phyloP scores from a whole-genome alignment of 805 yeast genomes.

The Suhomyces sp. region DNA sequence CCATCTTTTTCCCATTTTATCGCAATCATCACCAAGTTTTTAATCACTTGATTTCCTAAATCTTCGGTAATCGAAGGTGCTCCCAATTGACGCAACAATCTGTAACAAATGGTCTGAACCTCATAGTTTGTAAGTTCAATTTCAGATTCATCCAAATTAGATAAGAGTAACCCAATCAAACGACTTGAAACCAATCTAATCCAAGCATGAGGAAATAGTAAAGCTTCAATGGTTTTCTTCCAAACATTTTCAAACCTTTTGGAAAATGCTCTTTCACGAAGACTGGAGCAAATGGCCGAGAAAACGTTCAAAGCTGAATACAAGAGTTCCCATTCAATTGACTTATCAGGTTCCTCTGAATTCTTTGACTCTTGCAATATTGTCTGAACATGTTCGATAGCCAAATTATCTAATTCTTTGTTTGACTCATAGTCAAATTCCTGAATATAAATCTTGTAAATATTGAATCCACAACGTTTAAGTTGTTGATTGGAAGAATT shows the following conservation, averaged over 20 bases:
- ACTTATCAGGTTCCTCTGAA: conserved; percentile 34
- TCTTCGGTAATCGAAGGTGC: conserved; percentile 72
- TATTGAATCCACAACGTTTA: conserved; percentile 70
- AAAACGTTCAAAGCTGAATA: conserved; percentile 63
- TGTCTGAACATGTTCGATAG: conserved; percentile 20
- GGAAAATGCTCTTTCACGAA: conserved; percentile 30
- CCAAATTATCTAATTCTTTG: conserved; percentile 40
- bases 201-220: conserved; percentile 91
- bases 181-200: conserved; percentile 68
- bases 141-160: conserved; percentile 34
- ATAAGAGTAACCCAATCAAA: conserved; percentile 53
- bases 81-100: conserved; percentile 72
- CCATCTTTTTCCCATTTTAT: conserved; percentile 57
- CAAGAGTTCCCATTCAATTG: conserved; percentile 72
- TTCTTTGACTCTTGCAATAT: conserved; percentile 34
- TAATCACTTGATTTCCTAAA: conserved; percentile 62
- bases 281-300: conserved; percentile 39
- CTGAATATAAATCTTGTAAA: conserved; percentile 60
- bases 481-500: conserved; percentile 49
- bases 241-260: conserved; percentile 43
- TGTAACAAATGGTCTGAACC: conserved; percentile 65
- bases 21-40: conserved; percentile 61
- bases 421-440: conserved; percentile 45
- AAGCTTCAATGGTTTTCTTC: conserved; percentile 49
- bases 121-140: conserved; percentile 42